These are phyloP conservation scores for Xylaria sp. DNA, from an alignment of 2,329 filamentous ascomycete species.

Conservation along the genomic window DNA sequence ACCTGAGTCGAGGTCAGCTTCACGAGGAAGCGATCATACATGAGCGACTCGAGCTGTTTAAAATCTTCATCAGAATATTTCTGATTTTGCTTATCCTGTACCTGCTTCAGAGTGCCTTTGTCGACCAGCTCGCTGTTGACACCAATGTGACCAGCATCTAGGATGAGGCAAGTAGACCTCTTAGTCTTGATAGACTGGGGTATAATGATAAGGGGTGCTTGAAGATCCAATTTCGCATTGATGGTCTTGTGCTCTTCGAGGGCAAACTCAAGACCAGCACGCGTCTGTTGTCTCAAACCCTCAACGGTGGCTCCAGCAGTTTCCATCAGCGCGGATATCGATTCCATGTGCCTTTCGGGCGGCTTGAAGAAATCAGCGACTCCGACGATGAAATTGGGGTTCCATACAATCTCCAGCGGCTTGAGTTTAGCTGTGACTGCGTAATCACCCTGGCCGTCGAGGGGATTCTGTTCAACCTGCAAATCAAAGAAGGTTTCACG, in stretches of 20 bases:
- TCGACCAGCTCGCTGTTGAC: constrained; percentile 94
- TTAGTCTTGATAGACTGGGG: constrained; percentile 86
- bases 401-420: constrained; percentile 96
- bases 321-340: constrained; percentile 93
- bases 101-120: constrained; percentile 82
- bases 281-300: constrained; percentile 90
- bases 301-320: constrained; percentile 94
- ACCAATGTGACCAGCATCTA: constrained; percentile 95
- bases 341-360: constrained; percentile 97
- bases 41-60: constrained; percentile 82
- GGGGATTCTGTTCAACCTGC: constrained; percentile 90
- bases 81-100: constrained; percentile 88
- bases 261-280: constrained; percentile 93
- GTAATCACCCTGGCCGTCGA: constrained; percentile 90
- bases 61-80: constrained; percentile 89
- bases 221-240: constrained; percentile 92
- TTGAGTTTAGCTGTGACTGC: constrained; percentile 89
- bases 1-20: constrained; percentile 95
- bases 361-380: constrained; percentile 95
- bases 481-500: constrained; percentile 88
- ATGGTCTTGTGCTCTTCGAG: constrained; percentile 97
- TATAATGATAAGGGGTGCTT: constrained; percentile 94
- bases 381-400: constrained; percentile 88
- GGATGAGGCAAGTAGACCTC: constrained; percentile 83
- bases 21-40: constrained; percentile 97